phyloP scores from a whole-genome alignment of 441 rosid genomes.

The Gossypium trilobum region DNA sequence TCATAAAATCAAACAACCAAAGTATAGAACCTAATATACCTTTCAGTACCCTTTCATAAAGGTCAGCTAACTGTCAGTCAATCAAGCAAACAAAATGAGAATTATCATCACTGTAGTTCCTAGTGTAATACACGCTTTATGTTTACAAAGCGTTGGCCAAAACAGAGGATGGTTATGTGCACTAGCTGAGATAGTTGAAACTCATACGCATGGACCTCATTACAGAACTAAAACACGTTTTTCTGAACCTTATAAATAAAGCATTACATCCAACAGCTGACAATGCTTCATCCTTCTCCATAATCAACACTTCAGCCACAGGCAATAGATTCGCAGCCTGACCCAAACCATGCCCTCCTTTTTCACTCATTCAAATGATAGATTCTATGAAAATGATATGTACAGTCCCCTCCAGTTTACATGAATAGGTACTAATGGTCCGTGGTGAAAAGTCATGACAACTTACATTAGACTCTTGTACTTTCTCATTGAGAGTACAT shows the following conservation, averaged over 20 bases:
- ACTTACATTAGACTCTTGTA: background rate
- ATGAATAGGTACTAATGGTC: background rate
- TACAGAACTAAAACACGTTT: background rate
- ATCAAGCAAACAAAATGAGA: background rate
- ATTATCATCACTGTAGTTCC: background rate
- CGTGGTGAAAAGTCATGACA: background rate
- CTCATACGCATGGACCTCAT: background rate
- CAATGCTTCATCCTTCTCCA: background rate
- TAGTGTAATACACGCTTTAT: background rate
- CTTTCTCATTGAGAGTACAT: background rate
- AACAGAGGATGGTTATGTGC: background rate
- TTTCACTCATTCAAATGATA: background rate
- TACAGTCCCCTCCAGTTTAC: background rate
- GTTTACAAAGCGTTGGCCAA: background rate
- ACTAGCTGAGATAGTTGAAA: background rate
- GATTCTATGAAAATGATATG: background rate
- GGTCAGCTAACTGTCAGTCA: background rate
- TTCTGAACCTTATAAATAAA: background rate
- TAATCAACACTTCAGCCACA: background rate
- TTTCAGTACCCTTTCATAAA: background rate
- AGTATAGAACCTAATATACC: background rate
- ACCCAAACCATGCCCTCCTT: background rate
- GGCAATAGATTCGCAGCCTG: background rate
- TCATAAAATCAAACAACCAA: background rate
- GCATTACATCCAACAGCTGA: background rate